Percentiles rank a stretch among this genome's conserved stretches.
phyloP scores from a whole-genome alignment of 495 filamentous ascomycete species.

The Aspergillus coremiiformis region DNA sequence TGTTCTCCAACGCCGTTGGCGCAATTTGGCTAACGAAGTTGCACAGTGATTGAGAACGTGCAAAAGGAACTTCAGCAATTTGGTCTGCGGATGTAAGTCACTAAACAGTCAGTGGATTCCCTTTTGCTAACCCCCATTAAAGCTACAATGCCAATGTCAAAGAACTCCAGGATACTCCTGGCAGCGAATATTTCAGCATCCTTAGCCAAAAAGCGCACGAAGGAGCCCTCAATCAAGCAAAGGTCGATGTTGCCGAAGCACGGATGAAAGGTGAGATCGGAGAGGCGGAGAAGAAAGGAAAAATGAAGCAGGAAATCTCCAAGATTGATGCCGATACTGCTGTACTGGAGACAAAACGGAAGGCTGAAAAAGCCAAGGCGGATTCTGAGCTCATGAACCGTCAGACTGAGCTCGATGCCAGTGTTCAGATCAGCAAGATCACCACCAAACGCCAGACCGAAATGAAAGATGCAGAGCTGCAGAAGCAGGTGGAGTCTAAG shows the following conservation, averaged over 20 bases:
- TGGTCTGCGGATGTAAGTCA: constrained; percentile 51
- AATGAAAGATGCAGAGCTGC: constrained; percentile 64
- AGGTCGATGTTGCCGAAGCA: constrained; percentile 74
- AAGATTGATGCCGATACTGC: constrained; percentile 78
- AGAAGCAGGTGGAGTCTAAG: constrained; percentile 65
- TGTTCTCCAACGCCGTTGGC: neutral
- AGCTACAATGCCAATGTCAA: constrained; percentile 77
- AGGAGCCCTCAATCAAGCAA: constrained; percentile 69
- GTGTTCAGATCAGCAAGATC: constrained; percentile 66
- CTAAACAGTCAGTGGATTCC: neutral
- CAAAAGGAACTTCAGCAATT: constrained; percentile 68
- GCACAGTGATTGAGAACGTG: constrained; percentile 62
- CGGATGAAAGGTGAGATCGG: constrained; percentile 71
- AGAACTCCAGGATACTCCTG: constrained; percentile 71
- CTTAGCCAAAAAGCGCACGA: constrained; percentile 76
- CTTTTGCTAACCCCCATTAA: constrained; percentile 14
- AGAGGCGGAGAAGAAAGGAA: constrained; percentile 67
- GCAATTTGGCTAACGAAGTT: neutral
- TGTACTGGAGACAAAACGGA: constrained; percentile 73
- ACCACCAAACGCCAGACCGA: constrained; percentile 62
- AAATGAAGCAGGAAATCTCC: constrained; percentile 70
- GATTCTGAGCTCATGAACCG: constrained; percentile 64
- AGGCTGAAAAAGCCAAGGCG: constrained; percentile 68
- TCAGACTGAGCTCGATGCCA: constrained; percentile 61
- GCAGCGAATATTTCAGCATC: constrained; percentile 69